phyloP scores from a whole-genome alignment of 1,284 basidiomycete species.

The Trametes versicolor region DNA sequence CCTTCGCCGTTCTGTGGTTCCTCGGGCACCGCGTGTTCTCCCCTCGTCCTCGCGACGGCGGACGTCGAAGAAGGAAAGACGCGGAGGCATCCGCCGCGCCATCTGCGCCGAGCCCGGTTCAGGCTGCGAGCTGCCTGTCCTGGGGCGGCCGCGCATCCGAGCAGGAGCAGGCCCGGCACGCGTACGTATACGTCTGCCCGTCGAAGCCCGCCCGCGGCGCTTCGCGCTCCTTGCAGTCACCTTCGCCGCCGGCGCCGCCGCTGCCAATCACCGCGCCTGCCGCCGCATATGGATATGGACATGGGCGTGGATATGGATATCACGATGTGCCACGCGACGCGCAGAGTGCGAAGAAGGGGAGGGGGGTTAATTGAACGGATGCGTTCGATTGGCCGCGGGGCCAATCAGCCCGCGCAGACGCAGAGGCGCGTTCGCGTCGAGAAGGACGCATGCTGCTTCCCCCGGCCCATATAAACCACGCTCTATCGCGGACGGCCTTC shows the following conservation, averaged over 20 bases:
- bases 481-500: conserved; percentile 14
- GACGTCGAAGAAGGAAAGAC: not conserved
- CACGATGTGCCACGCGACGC: not conserved
- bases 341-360: not conserved
- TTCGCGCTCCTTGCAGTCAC: not conserved
- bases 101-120: conserved; percentile 10
- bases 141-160: conserved; percentile 1
- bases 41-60: not conserved
- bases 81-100: conserved; percentile 11
- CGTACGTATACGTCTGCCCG: conserved; percentile 1
- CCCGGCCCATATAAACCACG: conserved; percentile 17
- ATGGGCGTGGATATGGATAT: not conserved
- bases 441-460: conserved; percentile 19
- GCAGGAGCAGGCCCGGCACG: not conserved
- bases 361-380: not conserved
- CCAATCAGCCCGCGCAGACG: not conserved
- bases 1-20: not conserved
- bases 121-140: conserved; percentile 13
- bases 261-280: conserved; percentile 7
- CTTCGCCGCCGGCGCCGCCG: conserved; percentile 6
- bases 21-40: no score
- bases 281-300: not conserved
- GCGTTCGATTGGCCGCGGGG: not conserved
- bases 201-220: not conserved
- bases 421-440: conserved; percentile 9